Conservation (phyloP, 2,329 filamentous ascomycete genomes). For the Fulvia fulva region DNA sequence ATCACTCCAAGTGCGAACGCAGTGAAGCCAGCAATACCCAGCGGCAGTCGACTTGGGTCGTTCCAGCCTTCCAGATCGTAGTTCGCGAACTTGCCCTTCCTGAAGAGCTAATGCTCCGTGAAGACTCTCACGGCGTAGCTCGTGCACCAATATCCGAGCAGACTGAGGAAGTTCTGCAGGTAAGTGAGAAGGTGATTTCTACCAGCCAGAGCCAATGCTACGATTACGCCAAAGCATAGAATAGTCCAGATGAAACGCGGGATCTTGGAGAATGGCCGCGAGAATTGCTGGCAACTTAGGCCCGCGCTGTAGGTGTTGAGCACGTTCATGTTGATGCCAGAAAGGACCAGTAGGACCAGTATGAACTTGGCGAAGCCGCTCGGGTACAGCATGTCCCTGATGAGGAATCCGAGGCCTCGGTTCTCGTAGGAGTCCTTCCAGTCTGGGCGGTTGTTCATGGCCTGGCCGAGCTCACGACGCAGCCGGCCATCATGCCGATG, state of each 20-base stretch:
- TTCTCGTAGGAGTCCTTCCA: slow-evolving; percentile 40
- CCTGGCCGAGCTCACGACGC: slow-evolving; percentile 32
- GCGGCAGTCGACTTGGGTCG: slow-evolving; percentile 39
- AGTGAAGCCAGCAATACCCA: slow-evolving; percentile 39
- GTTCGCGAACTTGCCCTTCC: slow-evolving; percentile 37
- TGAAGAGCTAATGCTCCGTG: slow-evolving; percentile 45
- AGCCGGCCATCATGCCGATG: slow-evolving; percentile 45
- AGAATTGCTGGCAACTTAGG: slow-evolving; percentile 46
- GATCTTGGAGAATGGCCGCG: slow-evolving; percentile 48
- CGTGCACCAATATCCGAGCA: slow-evolving; percentile 48
- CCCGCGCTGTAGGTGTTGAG: slow-evolving; percentile 43
- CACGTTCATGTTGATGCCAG: slow-evolving; percentile 39
- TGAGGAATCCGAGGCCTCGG: slow-evolving; percentile 46
- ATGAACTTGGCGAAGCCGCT: slow-evolving; percentile 48
- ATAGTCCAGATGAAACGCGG: slow-evolving; percentile 49
- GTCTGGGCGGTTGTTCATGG: slow-evolving; percentile 38
- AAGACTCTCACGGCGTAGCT: slow-evolving; percentile 46
- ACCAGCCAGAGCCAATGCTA: slow-evolving; percentile 43
- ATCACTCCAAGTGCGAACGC: slow-evolving; percentile 40
- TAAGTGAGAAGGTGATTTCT: slow-evolving; percentile 41
- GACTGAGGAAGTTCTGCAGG: slow-evolving; percentile 43
- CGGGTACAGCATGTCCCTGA: slow-evolving; percentile 45
- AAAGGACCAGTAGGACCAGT: slow-evolving; percentile 37
- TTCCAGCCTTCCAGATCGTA: slow-evolving; percentile 48
- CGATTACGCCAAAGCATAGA: slow-evolving; percentile 41